Evolutionary conservation across 129 eudicot species (phyloP).

Genomic region (Flaveria robusta): DNA sequence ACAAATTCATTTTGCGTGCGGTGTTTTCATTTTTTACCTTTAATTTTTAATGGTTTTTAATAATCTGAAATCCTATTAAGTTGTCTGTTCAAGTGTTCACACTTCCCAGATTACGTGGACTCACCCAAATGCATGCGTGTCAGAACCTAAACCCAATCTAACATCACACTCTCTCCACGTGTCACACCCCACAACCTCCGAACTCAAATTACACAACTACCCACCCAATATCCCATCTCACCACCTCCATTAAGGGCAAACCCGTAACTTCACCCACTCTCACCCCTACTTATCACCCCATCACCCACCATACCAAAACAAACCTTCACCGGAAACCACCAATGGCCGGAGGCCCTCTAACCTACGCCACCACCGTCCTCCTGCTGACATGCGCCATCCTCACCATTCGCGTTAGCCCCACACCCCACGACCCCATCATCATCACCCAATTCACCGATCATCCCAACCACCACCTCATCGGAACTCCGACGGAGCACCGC

Average conservation of each 20-base stretch:
- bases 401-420: slow-evolving; percentile 7
- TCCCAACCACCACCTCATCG: slow-evolving; percentile 44
- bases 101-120: background rate
- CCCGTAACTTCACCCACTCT: background rate
- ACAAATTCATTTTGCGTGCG: too few species aligned
- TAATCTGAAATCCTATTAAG: background rate
- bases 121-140: slow-evolving; percentile 18
- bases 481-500: slow-evolving; percentile 49
- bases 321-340: slow-evolving; percentile 13
- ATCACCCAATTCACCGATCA: slow-evolving; percentile 58
- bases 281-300: background rate
- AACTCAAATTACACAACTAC: slow-evolving; percentile 8
- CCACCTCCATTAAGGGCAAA: slow-evolving; percentile 13
- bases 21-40: too few species aligned
- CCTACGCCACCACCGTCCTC: slow-evolving; percentile 32
- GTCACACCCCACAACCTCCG: slow-evolving; percentile 7
- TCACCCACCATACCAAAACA: background rate
- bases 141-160: slow-evolving; percentile 9
- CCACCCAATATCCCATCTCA: background rate
- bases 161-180: slow-evolving; percentile 25
- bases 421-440: slow-evolving; percentile 38
- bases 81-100: background rate
- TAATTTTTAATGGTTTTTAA: too few species aligned
- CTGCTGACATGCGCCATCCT: slow-evolving; percentile 44
- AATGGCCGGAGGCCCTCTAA: slow-evolving; percentile 36